A percentile compares a stretch with the other conserved stretches of the same genome.
These are phyloP conservation scores for Orbilia quercus DNA, from an alignment of 2,329 filamentous ascomycete species.

Conservation along the genomic window DNA sequence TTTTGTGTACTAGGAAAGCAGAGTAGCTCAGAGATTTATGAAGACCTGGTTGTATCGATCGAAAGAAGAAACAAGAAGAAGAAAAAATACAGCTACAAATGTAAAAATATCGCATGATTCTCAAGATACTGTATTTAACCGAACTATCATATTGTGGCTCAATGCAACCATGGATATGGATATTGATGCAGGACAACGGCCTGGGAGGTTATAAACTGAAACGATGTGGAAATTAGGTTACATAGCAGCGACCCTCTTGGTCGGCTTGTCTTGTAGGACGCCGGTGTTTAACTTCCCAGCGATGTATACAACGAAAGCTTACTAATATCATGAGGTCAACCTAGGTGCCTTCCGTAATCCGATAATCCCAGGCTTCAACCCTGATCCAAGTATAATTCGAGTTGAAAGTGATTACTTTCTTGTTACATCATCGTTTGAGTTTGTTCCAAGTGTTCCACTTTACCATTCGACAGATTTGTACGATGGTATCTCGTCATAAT, in stretches of 20 bases:
- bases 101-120: too few relatives aligned
- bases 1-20: too few relatives aligned
- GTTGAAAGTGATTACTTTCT: constrained; percentile 70
- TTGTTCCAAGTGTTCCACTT: constrained; percentile 72
- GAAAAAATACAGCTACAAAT: constrained; percentile 1
- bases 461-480: constrained; percentile 68
- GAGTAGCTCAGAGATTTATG: too few relatives aligned
- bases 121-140: too few relatives aligned
- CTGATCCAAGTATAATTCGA: constrained; percentile 70
- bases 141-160: too few relatives aligned
- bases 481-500: too few relatives aligned
- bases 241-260: constrained; percentile 8
- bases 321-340: background rate
- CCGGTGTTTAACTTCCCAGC: background rate
- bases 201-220: too few relatives aligned
- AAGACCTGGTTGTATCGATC: too few relatives aligned
- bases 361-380: constrained; percentile 71
- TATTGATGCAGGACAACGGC: too few relatives aligned
- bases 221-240: constrained; percentile 22
- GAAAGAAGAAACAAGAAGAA: background rate
- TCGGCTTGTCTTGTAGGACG: constrained; percentile 14
- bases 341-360: constrained; percentile 64
- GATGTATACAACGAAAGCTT: background rate
- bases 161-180: too few relatives aligned
- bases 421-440: constrained; percentile 73